These are phyloP conservation scores for Xylaria intraflava DNA, from an alignment of 495 filamentous ascomycete genomes.

Conservation along the genomic window DNA sequence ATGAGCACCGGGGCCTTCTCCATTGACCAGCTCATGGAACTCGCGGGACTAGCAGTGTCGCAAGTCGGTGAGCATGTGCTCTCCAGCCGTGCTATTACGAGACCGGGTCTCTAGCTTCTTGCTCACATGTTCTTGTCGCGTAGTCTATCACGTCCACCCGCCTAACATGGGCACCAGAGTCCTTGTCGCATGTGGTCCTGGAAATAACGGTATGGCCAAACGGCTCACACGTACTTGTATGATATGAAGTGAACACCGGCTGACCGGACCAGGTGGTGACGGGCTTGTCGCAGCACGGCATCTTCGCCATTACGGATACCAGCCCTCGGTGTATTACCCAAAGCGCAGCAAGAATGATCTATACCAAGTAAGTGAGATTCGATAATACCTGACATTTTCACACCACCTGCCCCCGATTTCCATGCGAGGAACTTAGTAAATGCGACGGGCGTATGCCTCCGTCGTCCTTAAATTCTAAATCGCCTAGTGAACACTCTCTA, in stretches of 20 bases:
- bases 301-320: conserved; percentile 89
- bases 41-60: conserved; percentile 87
- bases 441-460: not conserved
- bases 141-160: conserved; percentile 82
- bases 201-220: conserved; percentile 71
- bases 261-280: conserved; percentile 63
- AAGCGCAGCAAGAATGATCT: conserved; percentile 85
- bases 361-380: conserved; percentile 55
- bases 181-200: conserved; percentile 86
- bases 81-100: not conserved
- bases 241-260: conserved; percentile 3
- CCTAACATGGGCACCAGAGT: conserved; percentile 62
- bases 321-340: conserved; percentile 85
- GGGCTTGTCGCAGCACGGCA: conserved; percentile 93
- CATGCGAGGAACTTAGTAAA: no score
- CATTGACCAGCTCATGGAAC: conserved; percentile 94
- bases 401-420: no score
- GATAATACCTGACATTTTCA: not conserved
- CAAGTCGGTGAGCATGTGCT: conserved; percentile 61
- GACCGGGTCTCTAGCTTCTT: not conserved
- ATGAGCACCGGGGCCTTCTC: conserved; percentile 92
- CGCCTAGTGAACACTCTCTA: not conserved
- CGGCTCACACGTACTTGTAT: not conserved
- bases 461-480: not conserved
- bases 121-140: conserved; percentile 3